Evolutionary conservation across 2,329 filamentous ascomycete genomes (phyloP).

Genomic region (Trematosphaeria pertusa): DNA sequence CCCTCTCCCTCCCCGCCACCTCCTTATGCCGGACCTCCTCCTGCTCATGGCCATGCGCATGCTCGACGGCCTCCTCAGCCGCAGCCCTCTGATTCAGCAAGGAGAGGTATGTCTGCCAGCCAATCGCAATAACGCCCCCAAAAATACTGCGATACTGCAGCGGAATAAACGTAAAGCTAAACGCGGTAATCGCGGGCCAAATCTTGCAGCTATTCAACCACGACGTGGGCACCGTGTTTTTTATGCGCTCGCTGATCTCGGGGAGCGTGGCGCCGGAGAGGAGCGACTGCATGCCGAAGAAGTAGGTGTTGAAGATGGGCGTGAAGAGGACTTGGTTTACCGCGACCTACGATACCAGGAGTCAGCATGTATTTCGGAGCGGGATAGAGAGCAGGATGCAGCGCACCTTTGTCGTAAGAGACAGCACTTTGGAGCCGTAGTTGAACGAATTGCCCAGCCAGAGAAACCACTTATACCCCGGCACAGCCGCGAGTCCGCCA

Average conservation of each 20-base stretch:
- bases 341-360: constrained; percentile 56
- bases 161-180: constrained; percentile 84
- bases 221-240: constrained; percentile 76
- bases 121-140: constrained; percentile 76
- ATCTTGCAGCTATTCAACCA: constrained; percentile 82
- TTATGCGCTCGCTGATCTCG: constrained; percentile 74
- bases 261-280: constrained; percentile 65
- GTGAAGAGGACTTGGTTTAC: constrained; percentile 85
- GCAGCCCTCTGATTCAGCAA: constrained; percentile 79
- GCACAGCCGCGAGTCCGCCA: constrained; percentile 75
- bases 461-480: constrained; percentile 82
- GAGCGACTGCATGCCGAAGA: constrained; percentile 59
- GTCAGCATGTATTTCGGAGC: background rate
- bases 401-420: constrained; percentile 71
- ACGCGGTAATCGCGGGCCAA: constrained; percentile 86
- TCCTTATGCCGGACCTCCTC: constrained; percentile 5
- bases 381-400: background rate
- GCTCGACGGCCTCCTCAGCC: constrained; percentile 53
- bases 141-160: constrained; percentile 83
- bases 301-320: constrained; percentile 64
- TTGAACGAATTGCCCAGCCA: constrained; percentile 86
- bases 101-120: constrained; percentile 91
- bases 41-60: constrained; percentile 7
- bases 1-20: constrained; percentile 4
- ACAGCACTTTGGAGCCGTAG: constrained; percentile 74